Base-by-base conservation (phyloP, 1,139 yeast genomes). In the Candida smagusa region DNA sequence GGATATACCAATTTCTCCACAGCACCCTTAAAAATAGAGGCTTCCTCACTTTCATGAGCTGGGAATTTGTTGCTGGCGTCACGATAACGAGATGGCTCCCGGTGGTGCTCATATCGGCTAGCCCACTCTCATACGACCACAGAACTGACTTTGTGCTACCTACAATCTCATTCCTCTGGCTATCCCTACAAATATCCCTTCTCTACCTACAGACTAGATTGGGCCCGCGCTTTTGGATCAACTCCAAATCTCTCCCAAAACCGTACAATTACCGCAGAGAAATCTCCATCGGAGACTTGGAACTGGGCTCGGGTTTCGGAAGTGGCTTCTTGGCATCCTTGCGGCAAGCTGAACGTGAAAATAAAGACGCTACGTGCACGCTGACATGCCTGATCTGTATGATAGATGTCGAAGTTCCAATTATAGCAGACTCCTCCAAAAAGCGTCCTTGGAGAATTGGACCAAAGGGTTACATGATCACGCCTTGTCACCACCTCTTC, bases 401-500 rank as follows among this genome's bases (percentile, higher is more conserved):
- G 96, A 77, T 73, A 43, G 77, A 78, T 12, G 75, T 87, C 19
- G 79, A 80, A 31, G 58, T 86, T 33, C 86, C 87, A 3, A 68
- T 84, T 2, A 53, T 70, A 27, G 65, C 67, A 33, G 49, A 58
- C 31, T 49, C 59, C 8, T 33, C 35, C 13, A 41, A 46, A 45
- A 16, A 44, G 39, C 33, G 50, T 32, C 29, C 29, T n/a, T 27
- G 48, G 35, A 45, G 39, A 36, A 48, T 62, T 24, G 58, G 59
- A 33, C 61, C 64, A 44, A 65, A 67, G 42, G 62, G 65, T 28
- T 88, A 85, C 52, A 88, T 90, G 97, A 80, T 89, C 2, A 88
- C 97, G 0, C 97, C 97, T 1, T 90, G 97, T 57, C 74, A 80
- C 37, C 97, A 90, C 58, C 80, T 88, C 7, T 90, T 89, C 72